These are phyloP conservation scores for Cercophora newfieldiana DNA, from an alignment of 495 filamentous ascomycete species.

Conservation along the genomic window DNA sequence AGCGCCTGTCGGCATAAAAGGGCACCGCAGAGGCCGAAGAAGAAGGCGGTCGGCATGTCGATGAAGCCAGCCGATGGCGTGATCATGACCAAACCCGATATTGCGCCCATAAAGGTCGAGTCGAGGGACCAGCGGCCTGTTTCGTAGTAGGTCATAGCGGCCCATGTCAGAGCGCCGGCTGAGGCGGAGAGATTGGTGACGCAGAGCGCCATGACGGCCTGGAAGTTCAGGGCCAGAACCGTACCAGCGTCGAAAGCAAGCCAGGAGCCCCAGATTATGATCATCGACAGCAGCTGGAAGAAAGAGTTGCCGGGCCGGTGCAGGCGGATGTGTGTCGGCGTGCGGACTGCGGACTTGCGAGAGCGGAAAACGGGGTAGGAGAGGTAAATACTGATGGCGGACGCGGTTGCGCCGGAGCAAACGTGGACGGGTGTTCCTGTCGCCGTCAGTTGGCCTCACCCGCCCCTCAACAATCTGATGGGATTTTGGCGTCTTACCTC, in stretches of 20 bases:
- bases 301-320: conserved; percentile 34
- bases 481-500: conserved; percentile 16
- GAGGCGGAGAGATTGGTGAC: conserved; percentile 86
- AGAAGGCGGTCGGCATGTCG: conserved; percentile 79
- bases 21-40: conserved; percentile 81
- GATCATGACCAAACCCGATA: conserved; percentile 81
- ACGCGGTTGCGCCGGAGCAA: conserved; percentile 72
- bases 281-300: conserved; percentile 57
- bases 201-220: conserved; percentile 91
- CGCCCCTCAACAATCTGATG: background rate
- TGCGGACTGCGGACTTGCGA: conserved; percentile 62
- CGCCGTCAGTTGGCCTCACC: background rate
- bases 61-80: conserved; percentile 82
- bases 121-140: conserved; percentile 96
- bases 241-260: conserved; percentile 95
- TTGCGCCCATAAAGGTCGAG: conserved; percentile 89
- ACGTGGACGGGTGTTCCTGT: conserved; percentile 81
- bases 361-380: conserved; percentile 34
- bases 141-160: conserved; percentile 80
- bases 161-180: conserved; percentile 82
- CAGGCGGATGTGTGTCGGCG: conserved; percentile 83
- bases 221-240: conserved; percentile 82
- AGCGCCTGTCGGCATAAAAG: conserved; percentile 88
- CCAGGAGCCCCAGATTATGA: conserved; percentile 96
- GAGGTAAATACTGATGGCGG: conserved; percentile 79